Evolutionary conservation across 176 grass and related monocot species (phyloP).

Genomic region (Aegilops longissima): DNA sequence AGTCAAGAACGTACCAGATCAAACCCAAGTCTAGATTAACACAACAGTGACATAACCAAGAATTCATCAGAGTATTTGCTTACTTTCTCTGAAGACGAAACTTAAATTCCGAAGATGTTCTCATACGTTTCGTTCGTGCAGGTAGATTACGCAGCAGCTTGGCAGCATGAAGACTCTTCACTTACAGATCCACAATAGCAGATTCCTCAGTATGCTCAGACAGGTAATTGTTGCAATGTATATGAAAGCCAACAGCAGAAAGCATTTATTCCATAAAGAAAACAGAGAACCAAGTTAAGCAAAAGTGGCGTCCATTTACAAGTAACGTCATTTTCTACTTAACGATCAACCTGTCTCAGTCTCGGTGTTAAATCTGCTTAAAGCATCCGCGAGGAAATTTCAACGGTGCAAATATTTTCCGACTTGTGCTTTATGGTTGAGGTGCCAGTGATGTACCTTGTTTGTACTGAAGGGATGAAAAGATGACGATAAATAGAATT

Average conservation of each 20-base stretch:
- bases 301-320: background rate
- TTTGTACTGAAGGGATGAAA: background rate
- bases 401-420: background rate
- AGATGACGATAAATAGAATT: background rate
- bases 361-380: conserved; percentile 3
- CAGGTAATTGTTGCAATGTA: background rate
- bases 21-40: background rate
- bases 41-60: background rate
- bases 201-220: background rate
- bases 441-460: background rate
- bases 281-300: background rate
- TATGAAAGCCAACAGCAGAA: background rate
- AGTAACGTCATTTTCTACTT: background rate
- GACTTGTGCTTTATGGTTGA: conserved; percentile 5
- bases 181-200: background rate
- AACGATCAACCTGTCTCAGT: background rate
- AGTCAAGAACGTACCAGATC: background rate
- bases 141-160: background rate
- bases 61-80: background rate
- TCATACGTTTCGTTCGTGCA: background rate
- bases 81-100: background rate
- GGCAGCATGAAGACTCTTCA: background rate
- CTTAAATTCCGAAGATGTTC: background rate
- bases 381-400: background rate
- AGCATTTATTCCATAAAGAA: background rate